These are phyloP conservation scores for Ramaria sp. DNA, from an alignment of 768 basidiomycete species.

Conservation along the genomic window DNA sequence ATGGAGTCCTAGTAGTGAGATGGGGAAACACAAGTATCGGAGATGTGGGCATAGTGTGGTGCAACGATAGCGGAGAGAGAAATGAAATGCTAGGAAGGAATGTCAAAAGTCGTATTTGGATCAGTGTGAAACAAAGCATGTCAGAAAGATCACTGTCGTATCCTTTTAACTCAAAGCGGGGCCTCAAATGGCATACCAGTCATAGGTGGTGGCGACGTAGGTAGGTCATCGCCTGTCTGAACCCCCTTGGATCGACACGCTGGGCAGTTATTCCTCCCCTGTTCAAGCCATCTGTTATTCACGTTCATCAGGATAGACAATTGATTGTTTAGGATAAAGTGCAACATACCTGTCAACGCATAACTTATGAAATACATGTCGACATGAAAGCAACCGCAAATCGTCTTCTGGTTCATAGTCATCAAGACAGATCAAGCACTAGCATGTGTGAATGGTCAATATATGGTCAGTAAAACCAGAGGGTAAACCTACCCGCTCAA, in stretches of 20 bases:
- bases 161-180: background rate
- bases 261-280: conserved; percentile 84
- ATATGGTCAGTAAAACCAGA: background rate
- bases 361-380: conserved; percentile 80
- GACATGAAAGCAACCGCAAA: conserved; percentile 69
- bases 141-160: background rate
- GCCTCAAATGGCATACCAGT: background rate
- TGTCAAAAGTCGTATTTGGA: background rate
- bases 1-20: background rate
- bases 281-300: conserved; percentile 59
- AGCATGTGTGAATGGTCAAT: background rate
- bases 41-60: background rate
- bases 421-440: conserved; percentile 83
- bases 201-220: background rate
- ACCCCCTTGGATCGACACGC: conserved; percentile 55
- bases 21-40: background rate
- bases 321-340: background rate
- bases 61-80: background rate
- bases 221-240: conserved; percentile 2
- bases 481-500: conserved; percentile 51
- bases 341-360: conserved; percentile 53
- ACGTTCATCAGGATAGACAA: background rate
- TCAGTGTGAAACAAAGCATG: background rate
- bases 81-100: background rate
- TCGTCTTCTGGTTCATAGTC: conserved; percentile 75